Evolutionary conservation across 2,329 filamentous ascomycete genomes (phyloP), one percentile per base, ranked within the genome.

Genomic region (Pseudopyricularia cyperi): DNA sequence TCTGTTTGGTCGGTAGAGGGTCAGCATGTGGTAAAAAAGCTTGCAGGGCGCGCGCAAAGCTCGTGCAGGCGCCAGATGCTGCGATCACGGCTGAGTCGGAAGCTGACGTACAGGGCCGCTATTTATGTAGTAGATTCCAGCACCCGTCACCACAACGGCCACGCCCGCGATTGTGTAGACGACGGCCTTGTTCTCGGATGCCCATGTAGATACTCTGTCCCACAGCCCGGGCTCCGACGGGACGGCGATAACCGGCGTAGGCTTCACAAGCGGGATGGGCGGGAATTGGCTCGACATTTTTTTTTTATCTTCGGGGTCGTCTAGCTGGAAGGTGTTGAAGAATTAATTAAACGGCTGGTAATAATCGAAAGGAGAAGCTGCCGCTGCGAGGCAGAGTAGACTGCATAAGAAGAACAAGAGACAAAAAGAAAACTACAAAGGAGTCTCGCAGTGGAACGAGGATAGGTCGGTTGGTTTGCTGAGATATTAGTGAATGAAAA

Each of bases 141-240:
- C 91, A 55, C 87, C 88, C 14, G 89, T 93, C 53, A 95, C 87
- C 44, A 96, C 89, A 48, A 95, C 79, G 52, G 91, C 91, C 55
- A 95, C 87, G 63, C 93, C 93, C 52, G 91, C 93, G 70, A 97
- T 88, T 59, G 93, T 96, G 71, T 96, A 98, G 57, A 95, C 90
- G 52, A 91, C 79, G 48, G 88, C 86, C 74, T 96, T 97, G 73
- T 98, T 90, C 67, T 97, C 91, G 2, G 89, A 87, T 14, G 87
- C 89, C 91, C 93, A 98, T 64, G 75, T 83, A 58, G 89, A 85
- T 70, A 96, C 74, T 62, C 90, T 85, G 68, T 95, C 88, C 89
- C 89, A 95, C 52, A 93, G 71, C 47, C 87, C 85, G 54, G 83
- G 79, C 55, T 84, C 77, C 58, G 72, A 66, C 53, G 77, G 70